Percentiles rank a stretch among this genome's conserved stretches.
Evolutionary conservation across 257 asterid species (phyloP).

Genomic region (Capsicum baccatum): DNA sequence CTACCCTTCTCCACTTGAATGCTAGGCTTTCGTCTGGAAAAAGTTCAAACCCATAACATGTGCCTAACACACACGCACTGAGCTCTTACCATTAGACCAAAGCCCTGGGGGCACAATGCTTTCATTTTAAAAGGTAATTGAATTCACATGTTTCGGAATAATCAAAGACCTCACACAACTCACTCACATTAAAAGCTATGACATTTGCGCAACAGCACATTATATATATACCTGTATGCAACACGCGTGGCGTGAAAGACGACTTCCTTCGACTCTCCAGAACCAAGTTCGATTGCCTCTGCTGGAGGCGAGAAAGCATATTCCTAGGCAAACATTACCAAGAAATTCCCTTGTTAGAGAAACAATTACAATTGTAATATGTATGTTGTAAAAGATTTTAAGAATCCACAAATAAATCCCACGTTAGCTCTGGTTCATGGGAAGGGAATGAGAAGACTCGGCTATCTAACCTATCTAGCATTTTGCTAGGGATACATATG

Average conservation of each 20-base stretch:
- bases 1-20: neutral
- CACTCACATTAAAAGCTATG: neutral
- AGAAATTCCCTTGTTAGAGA: conserved; percentile 25
- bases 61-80: neutral
- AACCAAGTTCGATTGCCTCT: conserved; percentile 81
- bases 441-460: conserved; percentile 4
- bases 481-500: neutral
- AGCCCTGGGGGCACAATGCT: neutral
- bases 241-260: conserved; percentile 87
- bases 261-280: conserved; percentile 90
- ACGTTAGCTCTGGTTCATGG: neutral
- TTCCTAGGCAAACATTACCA: conserved; percentile 62
- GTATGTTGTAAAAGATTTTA: neutral
- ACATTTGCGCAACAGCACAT: neutral
- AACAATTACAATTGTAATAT: conserved; percentile 9
- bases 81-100: conserved; percentile 9
- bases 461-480: neutral
- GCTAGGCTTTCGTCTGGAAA: neutral
- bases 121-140: neutral
- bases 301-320: conserved; percentile 96
- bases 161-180: conserved; percentile 16
- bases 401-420: neutral
- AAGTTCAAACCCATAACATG: neutral
- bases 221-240: conserved; percentile 72
- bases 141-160: neutral